Evolutionary conservation across 495 filamentous ascomycete species (phyloP).

Genomic region (Corynascus novoguineensis): DNA sequence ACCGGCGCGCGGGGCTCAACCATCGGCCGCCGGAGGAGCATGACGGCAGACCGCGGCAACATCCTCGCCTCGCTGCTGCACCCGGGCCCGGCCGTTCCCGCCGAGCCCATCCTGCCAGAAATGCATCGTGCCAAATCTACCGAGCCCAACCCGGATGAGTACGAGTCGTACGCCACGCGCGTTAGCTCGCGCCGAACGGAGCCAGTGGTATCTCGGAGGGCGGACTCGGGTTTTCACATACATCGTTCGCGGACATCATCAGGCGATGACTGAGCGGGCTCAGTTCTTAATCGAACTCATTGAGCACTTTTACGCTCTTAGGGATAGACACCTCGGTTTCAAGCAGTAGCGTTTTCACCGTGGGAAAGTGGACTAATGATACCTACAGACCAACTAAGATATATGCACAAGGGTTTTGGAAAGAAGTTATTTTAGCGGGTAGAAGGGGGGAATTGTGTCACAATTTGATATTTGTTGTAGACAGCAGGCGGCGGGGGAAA

Average conservation of each 20-base stretch:
- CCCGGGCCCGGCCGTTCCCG: slow-evolving; percentile 30
- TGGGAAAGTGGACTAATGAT: not conserved
- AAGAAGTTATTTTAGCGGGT: too few species aligned
- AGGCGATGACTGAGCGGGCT: not conserved
- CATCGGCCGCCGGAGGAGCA: slow-evolving; percentile 20
- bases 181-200: slow-evolving; percentile 16
- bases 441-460: too few species aligned
- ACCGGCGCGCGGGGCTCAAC: slow-evolving; percentile 19
- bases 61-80: slow-evolving; percentile 36
- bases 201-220: slow-evolving; percentile 2
- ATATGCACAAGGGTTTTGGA: not conserved
- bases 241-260: slow-evolving; percentile 4
- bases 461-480: too few species aligned
- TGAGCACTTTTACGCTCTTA: not conserved
- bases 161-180: slow-evolving; percentile 13
- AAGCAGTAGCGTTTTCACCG: not conserved
- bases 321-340: not conserved
- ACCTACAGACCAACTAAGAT: not conserved
- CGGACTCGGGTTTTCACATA: not conserved
- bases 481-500: too few species aligned
- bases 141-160: slow-evolving; percentile 6
- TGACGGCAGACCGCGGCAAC: slow-evolving; percentile 29
- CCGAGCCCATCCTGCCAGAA: not conserved
- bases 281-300: too few species aligned
- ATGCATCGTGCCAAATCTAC: slow-evolving; percentile 12